Percentiles rank a stretch among this genome's conserved stretches.
These are phyloP conservation scores for Mitragyna speciosa DNA, from an alignment of 257 asterid species.

Conservation along the genomic window DNA sequence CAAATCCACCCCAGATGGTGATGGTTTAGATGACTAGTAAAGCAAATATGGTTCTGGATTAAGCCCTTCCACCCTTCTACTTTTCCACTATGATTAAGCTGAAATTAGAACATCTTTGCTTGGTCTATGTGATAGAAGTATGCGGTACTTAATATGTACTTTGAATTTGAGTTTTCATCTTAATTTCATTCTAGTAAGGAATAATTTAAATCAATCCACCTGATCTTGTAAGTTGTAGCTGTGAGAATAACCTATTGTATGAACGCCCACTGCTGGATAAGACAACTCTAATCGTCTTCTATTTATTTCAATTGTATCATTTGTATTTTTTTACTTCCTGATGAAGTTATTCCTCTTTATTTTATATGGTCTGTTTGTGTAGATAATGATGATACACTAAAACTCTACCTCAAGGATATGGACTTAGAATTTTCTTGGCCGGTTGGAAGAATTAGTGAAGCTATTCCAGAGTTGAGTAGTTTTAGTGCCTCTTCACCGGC, in stretches of 20 bases:
- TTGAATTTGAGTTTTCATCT: neutral
- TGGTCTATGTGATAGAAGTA: neutral
- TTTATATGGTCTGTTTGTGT: conserved; percentile 18
- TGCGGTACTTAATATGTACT: no score
- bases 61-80: neutral
- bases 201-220: neutral
- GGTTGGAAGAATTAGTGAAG: conserved; percentile 70
- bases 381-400: conserved; percentile 74
- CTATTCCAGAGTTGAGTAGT: conserved; percentile 59
- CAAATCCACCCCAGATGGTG: neutral
- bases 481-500: conserved; percentile 53
- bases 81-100: neutral
- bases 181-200: neutral
- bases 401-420: conserved; percentile 79
- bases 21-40: neutral
- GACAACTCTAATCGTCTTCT: neutral
- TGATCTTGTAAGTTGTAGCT: neutral
- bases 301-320: neutral
- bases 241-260: neutral
- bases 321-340: conserved; percentile 6
- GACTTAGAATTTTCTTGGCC: conserved; percentile 84
- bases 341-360: conserved; percentile 5
- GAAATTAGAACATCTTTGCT: neutral
- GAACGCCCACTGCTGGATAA: neutral
- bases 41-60: neutral